Conservation (phyloP, 1,284 basidiomycete species). For the Ceratobasidium sp. region DNA sequence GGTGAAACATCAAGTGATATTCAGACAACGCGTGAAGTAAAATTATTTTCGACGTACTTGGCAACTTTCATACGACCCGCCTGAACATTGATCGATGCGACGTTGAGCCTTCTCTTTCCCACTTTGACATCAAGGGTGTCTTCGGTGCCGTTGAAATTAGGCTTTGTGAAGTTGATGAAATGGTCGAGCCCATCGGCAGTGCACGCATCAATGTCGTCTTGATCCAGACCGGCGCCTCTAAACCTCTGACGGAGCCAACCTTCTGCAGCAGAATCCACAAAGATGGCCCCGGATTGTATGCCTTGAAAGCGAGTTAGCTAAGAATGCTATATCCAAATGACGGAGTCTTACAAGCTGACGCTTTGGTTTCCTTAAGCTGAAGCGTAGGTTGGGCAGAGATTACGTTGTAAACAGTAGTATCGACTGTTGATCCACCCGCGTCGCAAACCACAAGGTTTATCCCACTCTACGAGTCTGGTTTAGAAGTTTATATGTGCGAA, state of each 20-base stretch:
- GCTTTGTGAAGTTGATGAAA: constrained; percentile 30
- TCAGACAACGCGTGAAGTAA: background rate
- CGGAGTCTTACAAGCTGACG: constrained; percentile 38
- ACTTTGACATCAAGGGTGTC: background rate
- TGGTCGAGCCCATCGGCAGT: background rate
- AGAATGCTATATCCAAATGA: background rate
- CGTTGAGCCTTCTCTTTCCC: background rate
- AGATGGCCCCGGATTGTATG: constrained; percentile 28
- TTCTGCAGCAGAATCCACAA: constrained; percentile 19
- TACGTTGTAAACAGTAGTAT: constrained; percentile 14
- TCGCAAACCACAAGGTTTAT: constrained; percentile 26
- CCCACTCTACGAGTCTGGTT: background rate
- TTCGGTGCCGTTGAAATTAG: background rate
- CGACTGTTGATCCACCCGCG: constrained; percentile 23
- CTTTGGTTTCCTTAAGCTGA: constrained; percentile 32
- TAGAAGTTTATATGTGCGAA: too few species aligned
- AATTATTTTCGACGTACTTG: background rate
- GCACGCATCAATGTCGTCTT: constrained; percentile 11
- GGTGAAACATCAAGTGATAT: background rate
- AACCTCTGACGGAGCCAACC: background rate
- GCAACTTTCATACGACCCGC: background rate
- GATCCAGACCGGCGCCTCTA: background rate
- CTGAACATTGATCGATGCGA: background rate
- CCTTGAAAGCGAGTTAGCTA: background rate
- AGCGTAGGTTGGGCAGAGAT: background rate